Conservation (phyloP, 2,329 filamentous ascomycete species). For the Triangularia setosa region DNA sequence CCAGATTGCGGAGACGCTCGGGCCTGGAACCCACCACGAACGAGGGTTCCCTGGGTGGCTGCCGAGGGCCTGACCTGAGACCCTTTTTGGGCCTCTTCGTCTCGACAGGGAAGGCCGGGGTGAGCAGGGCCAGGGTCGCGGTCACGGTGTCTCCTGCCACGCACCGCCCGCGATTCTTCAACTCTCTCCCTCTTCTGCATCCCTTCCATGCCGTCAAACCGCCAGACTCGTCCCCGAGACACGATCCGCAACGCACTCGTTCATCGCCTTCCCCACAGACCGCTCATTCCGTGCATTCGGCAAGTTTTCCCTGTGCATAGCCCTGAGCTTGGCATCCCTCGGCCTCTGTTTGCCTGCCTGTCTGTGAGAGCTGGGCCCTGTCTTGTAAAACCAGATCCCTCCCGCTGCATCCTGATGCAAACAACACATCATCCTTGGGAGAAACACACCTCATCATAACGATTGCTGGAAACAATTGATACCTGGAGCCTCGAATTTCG, state of each 20-base stretch:
- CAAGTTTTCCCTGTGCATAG: slow-evolving; percentile 6
- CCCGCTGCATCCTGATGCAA: slow-evolving; percentile 7
- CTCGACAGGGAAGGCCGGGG: background rate
- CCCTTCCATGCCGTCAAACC: slow-evolving; percentile 12
- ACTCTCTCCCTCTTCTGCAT: slow-evolving; percentile 14
- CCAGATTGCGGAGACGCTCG: slow-evolving; percentile 13
- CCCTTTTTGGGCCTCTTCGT: slow-evolving; percentile 10
- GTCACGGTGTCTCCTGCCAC: slow-evolving; percentile 13
- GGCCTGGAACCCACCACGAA: slow-evolving; percentile 7
- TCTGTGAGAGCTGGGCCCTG: slow-evolving; percentile 22
- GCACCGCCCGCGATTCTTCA: slow-evolving; percentile 12
- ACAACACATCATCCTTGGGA: slow-evolving; percentile 4
- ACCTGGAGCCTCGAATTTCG: background rate
- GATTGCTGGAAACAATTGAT: slow-evolving; percentile 12
- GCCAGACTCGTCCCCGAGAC: slow-evolving; percentile 34
- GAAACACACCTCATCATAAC: slow-evolving; percentile 10
- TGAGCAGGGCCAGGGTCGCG: slow-evolving; percentile 13
- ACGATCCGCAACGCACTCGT: slow-evolving; percentile 37
- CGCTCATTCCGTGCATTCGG: slow-evolving; percentile 14
- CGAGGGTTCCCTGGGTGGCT: slow-evolving; percentile 13
- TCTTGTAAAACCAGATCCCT: slow-evolving; percentile 21
- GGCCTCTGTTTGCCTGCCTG: slow-evolving; percentile 27
- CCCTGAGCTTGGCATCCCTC: slow-evolving; percentile 15
- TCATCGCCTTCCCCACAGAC: slow-evolving; percentile 27
- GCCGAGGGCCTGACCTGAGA: slow-evolving; percentile 16